Evolutionary conservation across 495 filamentous ascomycete genomes (phyloP).

Genomic region (Echria macrotheca): DNA sequence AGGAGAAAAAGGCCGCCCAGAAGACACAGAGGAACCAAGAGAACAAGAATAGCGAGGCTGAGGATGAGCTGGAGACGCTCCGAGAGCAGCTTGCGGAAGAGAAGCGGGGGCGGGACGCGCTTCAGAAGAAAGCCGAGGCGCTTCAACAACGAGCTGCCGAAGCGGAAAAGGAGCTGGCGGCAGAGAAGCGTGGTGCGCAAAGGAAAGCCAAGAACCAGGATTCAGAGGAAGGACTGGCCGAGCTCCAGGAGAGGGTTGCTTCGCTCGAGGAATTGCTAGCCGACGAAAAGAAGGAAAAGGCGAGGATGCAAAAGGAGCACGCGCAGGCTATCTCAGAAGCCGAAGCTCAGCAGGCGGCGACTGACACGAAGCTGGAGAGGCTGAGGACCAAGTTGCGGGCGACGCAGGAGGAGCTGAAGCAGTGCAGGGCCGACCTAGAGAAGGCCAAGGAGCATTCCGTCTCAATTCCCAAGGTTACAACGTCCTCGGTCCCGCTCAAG

Average conservation of each 20-base stretch:
- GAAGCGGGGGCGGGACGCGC: slow-evolving; percentile 30
- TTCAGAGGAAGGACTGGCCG: slow-evolving; percentile 30
- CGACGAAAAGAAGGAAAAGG: slow-evolving; percentile 38
- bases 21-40: slow-evolving; percentile 29
- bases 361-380: slow-evolving; percentile 64
- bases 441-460: slow-evolving; percentile 29
- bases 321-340: slow-evolving; percentile 41
- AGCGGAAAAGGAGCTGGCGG: slow-evolving; percentile 32
- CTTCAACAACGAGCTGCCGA: slow-evolving; percentile 49
- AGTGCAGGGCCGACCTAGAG: slow-evolving; percentile 42
- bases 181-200: slow-evolving; percentile 49
- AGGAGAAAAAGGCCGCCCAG: slow-evolving; percentile 39
- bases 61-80: slow-evolving; percentile 30
- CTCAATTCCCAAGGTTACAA: slow-evolving; percentile 12
- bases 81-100: slow-evolving; percentile 29
- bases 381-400: slow-evolving; percentile 60
- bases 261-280: slow-evolving; percentile 35
- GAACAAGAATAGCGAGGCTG: slow-evolving; percentile 26
- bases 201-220: slow-evolving; percentile 43
- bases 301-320: slow-evolving; percentile 30
- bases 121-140: slow-evolving; percentile 33
- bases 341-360: slow-evolving; percentile 49
- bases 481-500: slow-evolving; percentile 28
- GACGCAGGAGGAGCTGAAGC: slow-evolving; percentile 65
- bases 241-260: slow-evolving; percentile 30